Evolutionary conservation across 208 protist genomes (phyloP), one percentile per base, ranked within the genome.

Genomic region (Trichomonas vaginalis): DNA sequence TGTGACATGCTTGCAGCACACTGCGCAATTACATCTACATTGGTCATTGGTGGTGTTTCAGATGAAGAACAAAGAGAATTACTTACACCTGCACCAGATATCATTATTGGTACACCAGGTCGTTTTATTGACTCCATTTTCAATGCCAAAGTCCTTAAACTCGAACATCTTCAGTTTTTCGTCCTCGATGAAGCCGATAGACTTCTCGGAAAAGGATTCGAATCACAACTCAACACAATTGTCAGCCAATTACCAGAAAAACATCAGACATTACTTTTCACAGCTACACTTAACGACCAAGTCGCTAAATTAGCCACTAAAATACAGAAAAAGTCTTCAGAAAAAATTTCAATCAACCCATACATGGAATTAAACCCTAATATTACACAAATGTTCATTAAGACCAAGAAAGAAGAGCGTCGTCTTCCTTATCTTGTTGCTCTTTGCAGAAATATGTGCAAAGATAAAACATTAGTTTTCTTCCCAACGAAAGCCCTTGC

Each of bases 231-330:
- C 98, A 98, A 35, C 83, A 98, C 99, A 96, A 99, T 99, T 97
- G 97, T 99, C 47, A 98, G 98, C 70, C 95, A 99, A n/a, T 97
- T 99, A 21, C 99, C 99, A 17, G 97, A 82, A 56, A 45, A 97
- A 32, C 98, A 99, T 21, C 99, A 99, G 96, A 99, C 99, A 0
- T 98, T 99, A 95, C 97, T 99, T 17, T 99, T 99, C 96, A 99
- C 98, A 0, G 99, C 99, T 23, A 99, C 99, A 47, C 99, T 99
- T 97, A 99, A 99, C 47, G 98, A 98, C 79, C 98, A 98, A 62
- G 96, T 97, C 56, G 14, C 42, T 17, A 92, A 51, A 39, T 15
- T 92, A 17, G 45, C 46, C 3, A 92, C 42, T 17, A 92, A 92
- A 92, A 45, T 92, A 35, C 79, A 42, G 17, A 23, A 92, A 32